phyloP scores from a whole-genome alignment of 495 filamentous ascomycete species.

The Stereocaulon alpinum region DNA sequence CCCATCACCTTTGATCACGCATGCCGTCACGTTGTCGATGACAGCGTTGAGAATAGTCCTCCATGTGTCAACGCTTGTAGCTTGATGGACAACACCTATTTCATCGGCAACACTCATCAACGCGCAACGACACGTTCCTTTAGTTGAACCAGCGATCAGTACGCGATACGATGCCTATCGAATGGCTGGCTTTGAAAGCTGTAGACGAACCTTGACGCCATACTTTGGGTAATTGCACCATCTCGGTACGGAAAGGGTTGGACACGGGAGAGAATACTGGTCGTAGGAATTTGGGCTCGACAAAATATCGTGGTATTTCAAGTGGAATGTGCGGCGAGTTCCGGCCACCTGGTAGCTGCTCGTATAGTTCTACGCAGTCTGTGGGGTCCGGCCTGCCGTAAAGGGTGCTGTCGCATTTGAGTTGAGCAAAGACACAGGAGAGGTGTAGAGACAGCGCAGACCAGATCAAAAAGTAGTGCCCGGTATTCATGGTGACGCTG shows the following conservation, averaged over 20 bases:
- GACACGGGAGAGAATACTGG: background rate
- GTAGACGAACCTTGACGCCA: background rate
- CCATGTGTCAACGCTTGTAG: background rate
- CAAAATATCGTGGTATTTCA: background rate
- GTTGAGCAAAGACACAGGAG: background rate
- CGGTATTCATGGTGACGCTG: background rate
- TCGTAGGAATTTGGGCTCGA: slow-evolving; percentile 1
- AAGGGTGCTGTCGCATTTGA: background rate
- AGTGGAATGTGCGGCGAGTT: background rate
- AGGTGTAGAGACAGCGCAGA: background rate
- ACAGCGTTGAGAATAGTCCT: background rate
- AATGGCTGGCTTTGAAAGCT: too few relatives aligned
- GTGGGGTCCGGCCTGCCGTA: background rate
- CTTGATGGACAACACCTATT: background rate
- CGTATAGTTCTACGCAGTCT: background rate
- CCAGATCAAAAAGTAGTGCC: background rate
- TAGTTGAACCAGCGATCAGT: background rate
- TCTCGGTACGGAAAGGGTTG: background rate
- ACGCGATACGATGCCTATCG: background rate
- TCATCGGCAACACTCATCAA: background rate
- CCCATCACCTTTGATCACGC: background rate
- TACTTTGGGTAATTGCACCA: slow-evolving; percentile 3
- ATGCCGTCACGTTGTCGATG: background rate
- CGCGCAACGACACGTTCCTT: background rate
- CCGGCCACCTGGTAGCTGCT: background rate